phyloP scores from a whole-genome alignment of 2,329 filamentous ascomycete species.

The Paracoccidioides brasiliensis region DNA sequence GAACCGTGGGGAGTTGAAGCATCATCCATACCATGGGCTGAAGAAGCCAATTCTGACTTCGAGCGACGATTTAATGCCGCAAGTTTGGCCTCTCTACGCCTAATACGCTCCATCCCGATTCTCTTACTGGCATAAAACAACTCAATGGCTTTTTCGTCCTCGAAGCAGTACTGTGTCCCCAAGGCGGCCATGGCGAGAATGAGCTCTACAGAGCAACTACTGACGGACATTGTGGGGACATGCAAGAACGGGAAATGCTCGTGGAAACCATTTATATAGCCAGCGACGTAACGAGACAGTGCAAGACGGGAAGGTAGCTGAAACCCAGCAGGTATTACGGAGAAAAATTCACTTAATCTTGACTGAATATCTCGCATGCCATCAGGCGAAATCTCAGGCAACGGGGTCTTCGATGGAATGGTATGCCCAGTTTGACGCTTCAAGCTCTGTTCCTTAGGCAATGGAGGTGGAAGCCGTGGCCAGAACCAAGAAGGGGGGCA shows the following conservation, averaged over 20 bases:
- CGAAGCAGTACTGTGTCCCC: conserved; percentile 37
- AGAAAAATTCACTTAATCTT: conserved; percentile 12
- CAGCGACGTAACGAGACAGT: conserved; percentile 14
- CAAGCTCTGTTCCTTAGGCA: not conserved
- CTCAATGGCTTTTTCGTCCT: conserved; percentile 39
- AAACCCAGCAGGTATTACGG: conserved; percentile 11
- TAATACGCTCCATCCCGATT: conserved; percentile 41
- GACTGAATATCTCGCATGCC: conserved; percentile 18
- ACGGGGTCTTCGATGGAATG: conserved; percentile 9
- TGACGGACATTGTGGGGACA: conserved; percentile 34
- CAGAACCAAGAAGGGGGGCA: not conserved
- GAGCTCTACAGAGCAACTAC: conserved; percentile 36
- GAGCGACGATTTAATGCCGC: conserved; percentile 25
- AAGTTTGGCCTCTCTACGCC: conserved; percentile 36
- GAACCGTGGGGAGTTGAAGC: not conserved
- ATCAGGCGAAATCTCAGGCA: conserved; percentile 24
- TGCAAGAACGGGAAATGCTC: conserved; percentile 17
- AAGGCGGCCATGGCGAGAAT: conserved; percentile 40
- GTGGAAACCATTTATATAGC: conserved; percentile 16
- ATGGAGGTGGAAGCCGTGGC: not conserved
- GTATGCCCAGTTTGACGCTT: conserved; percentile 4
- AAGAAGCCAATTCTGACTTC: conserved; percentile 23
- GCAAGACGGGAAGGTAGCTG: conserved; percentile 15
- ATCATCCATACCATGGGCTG: not conserved
- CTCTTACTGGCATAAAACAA: conserved; percentile 45